Evolutionary conservation across 495 filamentous ascomycete genomes (phyloP), one percentile per base, ranked within the genome.

Genomic region (Chaetomium fimeti): DNA sequence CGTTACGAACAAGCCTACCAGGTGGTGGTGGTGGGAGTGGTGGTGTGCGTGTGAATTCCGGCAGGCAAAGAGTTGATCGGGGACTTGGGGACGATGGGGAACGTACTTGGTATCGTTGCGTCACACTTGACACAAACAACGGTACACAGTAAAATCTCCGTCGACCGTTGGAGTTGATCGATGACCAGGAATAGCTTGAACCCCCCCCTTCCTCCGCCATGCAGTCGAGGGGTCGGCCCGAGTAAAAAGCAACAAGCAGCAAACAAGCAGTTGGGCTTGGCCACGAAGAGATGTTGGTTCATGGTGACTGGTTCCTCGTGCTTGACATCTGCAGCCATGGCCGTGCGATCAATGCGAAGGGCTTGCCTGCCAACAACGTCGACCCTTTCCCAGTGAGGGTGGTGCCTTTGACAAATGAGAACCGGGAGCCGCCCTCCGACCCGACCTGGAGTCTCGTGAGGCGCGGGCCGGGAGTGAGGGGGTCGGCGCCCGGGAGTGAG

Each of bases 201-300:
- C 1, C 1, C 8, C 5, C 40, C 40, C 40, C n/a, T n/a, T 48
- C 45, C 45, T n/a, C 20, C 8, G 12, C 27, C 24, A 16, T 28
- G 51, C 28, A 54, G 51, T 9, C 25, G 49, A 27, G 51, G 51
- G 51, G 51, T 54, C 51, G 51, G 51, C 27, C 55, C 36, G 55
- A 15, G 36, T 38, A 57, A 57, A 56, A 57, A 20, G 32, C 5
- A 57, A 42, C 16, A 43, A 43, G 2, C 40, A 43, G 16, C 40
- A 18, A 3, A 11, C 18, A 40, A 22, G 54, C 15, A 42, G 16
- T 25, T 22, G n/a, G 40, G 13, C 32, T 36, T 36, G 12, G 32
- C 32, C 6, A 36, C 1, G 32, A 36, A 36, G 7, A 36, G 32
- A 9, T 11, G 32, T 36, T 36, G 32, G 40, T 43, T 43, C 40